Evolutionary conservation across 208 protist genomes (phyloP), one percentile per base, ranked within the genome.

Genomic region (Acanthamoeba polyphaga): DNA sequence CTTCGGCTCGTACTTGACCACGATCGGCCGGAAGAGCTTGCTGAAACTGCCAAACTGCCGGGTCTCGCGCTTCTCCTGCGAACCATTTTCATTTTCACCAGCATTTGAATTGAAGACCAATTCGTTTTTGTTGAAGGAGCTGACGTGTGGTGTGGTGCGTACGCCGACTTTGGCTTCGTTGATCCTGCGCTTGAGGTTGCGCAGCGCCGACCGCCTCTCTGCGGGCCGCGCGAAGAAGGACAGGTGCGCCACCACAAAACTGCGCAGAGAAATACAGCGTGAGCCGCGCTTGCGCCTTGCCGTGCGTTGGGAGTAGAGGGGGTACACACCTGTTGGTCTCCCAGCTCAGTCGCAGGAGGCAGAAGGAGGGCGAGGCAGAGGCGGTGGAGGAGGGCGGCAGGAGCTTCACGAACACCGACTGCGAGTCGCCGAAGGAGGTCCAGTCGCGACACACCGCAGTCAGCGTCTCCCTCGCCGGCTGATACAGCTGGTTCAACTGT

Each of bases 1-100:
- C 70, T 94, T 94, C 19, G 53, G 68, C 46, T 94, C 91, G 72
- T 94, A 94, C 46, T 84, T 78, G 24, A 94, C 60, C 13, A 94
- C 51, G 38, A 94, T 84, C n/a, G 91, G 91, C n/a, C 91, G 64
- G 32, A 94, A 94, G n/a, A 94, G 91, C 70, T 94, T 94, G 51
- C 70, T 68, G 70, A 58, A 94, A 43, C 64, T 62, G n/a, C 49
- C 64, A n/a, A 94, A 94, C 46, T 22, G 68, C 22, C 87, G 87
- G 13, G 13, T 24, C 38, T 92, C 74, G n/a, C 78, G 34, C 78
- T 85, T 85, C 19, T 85, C 78, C 78, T 85, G 78, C 0, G 2
- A n/a, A n/a, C n/a, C n/a, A n/a, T n/a, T n/a, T n/a, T 4, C 72
- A 82, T 38, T 38, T 38, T 38, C 38, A 38, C 38, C 38, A 38